These are phyloP conservation scores for Gossypium anomalum DNA, from an alignment of 345 rosid genomes.

Conservation along the genomic window DNA sequence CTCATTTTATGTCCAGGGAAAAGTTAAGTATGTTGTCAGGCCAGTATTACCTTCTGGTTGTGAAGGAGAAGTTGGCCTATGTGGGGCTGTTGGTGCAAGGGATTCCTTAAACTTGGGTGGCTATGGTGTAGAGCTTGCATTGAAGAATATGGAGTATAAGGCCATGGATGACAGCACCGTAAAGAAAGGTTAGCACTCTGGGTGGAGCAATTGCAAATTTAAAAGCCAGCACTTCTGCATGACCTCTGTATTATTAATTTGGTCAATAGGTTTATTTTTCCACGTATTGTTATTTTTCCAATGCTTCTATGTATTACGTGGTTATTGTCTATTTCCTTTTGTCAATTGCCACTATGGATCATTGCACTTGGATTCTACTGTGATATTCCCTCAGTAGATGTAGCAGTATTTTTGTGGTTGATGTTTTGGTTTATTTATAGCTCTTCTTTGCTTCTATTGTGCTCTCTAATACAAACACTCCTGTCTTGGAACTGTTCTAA, in stretches of 20 bases:
- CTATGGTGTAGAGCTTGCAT: conserved; percentile 96
- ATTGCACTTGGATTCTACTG: background rate
- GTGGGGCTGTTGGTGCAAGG: conserved; percentile 79
- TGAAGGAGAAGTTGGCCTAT: conserved; percentile 57
- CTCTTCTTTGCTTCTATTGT: background rate
- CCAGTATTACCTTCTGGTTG: conserved; percentile 88
- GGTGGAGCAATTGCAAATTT: background rate
- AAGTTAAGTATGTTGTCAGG: conserved; percentile 80
- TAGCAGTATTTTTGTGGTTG: background rate
- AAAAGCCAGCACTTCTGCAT: background rate
- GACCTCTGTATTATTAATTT: background rate
- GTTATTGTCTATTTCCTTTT: background rate
- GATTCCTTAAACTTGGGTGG: conserved; percentile 87
- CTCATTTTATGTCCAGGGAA: conserved; percentile 54
- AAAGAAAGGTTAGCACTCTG: conserved; percentile 66
- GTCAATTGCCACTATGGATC: background rate
- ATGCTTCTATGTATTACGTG: background rate
- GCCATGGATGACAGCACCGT: conserved; percentile 95
- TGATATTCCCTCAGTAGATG: background rate
- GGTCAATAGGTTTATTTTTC: background rate
- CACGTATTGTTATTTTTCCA: background rate
- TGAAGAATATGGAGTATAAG: conserved; percentile 99
- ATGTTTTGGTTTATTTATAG: background rate
- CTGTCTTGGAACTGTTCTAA: conserved; percentile 4
- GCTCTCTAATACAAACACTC: background rate